Conservation (phyloP, 2,329 filamentous ascomycete genomes). For the Aspergillus pseudoglaucus region DNA sequence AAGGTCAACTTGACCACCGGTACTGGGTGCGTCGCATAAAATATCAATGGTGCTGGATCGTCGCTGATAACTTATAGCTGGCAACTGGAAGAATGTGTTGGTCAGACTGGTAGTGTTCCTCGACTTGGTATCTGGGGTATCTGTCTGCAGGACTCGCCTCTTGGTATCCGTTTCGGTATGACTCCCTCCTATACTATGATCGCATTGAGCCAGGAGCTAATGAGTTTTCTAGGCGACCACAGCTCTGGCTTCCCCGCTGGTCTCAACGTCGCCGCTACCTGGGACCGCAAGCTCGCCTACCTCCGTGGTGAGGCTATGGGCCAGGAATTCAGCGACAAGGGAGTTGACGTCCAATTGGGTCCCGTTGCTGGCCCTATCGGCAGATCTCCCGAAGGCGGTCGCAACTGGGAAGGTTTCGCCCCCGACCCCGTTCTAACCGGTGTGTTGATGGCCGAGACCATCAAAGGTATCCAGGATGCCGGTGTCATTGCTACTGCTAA, state of each 20-base stretch:
- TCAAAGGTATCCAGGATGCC: constrained; percentile 73
- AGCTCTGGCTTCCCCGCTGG: constrained; percentile 75
- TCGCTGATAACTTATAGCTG: constrained; percentile 42
- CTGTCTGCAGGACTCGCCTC: constrained; percentile 81
- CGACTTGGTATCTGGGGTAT: constrained; percentile 57
- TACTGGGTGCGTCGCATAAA: constrained; percentile 56
- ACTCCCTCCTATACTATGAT: neutral
- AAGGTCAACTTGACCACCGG: constrained; percentile 96
- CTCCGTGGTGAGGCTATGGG: constrained; percentile 67
- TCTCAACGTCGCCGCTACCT: constrained; percentile 75
- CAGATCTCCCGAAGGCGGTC: constrained; percentile 59
- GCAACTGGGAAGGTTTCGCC: constrained; percentile 62
- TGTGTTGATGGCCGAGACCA: constrained; percentile 62
- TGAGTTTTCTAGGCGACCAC: constrained; percentile 55
- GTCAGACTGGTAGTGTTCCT: constrained; percentile 53
- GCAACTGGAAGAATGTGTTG: constrained; percentile 67
- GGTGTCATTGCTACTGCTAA: constrained; percentile 80
- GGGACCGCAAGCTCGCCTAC: constrained; percentile 65
- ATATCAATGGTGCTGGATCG: neutral
- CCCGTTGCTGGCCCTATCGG: constrained; percentile 71
- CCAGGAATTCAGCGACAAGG: constrained; percentile 66
- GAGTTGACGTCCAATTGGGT: constrained; percentile 66
- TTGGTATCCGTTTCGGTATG: constrained; percentile 65
- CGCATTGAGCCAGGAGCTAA: neutral
- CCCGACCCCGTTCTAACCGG: constrained; percentile 72